A percentile compares a stretch with the other conserved stretches of the same genome.
phyloP scores from a whole-genome alignment of 2,329 filamentous ascomycete species.

The Ascochyta lentis region DNA sequence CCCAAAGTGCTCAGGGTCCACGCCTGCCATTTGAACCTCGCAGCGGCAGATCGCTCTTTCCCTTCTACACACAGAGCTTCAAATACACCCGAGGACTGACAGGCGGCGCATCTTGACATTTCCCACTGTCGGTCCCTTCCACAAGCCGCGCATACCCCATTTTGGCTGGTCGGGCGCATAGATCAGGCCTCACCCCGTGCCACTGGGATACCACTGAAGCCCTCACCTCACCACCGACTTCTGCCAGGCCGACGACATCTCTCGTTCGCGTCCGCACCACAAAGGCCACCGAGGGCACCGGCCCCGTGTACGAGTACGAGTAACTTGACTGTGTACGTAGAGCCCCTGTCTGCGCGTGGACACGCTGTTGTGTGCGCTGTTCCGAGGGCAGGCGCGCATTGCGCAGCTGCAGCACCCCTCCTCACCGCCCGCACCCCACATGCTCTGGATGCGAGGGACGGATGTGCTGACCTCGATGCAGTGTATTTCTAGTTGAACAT shows the following conservation, averaged over 20 bases:
- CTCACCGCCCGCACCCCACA: constrained; percentile 48
- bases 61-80: constrained; percentile 7
- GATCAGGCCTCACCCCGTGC: constrained; percentile 21
- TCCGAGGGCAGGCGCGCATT: constrained; percentile 16
- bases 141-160: constrained; percentile 11
- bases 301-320: constrained; percentile 36
- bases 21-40: constrained; percentile 16
- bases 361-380: constrained; percentile 12
- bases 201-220: constrained; percentile 13
- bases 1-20: constrained; percentile 20
- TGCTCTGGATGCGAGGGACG: constrained; percentile 24
- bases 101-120: constrained; percentile 11
- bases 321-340: constrained; percentile 23
- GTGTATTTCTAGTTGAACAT: constrained; percentile 57
- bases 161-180: constrained; percentile 18
- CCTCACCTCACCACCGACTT: constrained; percentile 20
- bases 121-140: constrained; percentile 17
- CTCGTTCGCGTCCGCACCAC: constrained; percentile 19
- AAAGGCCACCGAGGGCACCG: constrained; percentile 30
- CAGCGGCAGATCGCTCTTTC: constrained; percentile 11
- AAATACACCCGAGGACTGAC: constrained; percentile 13
- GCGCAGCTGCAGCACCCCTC: constrained; percentile 29
- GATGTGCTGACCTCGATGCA: constrained; percentile 40
- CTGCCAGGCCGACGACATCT: constrained; percentile 17
- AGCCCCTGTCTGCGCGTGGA: constrained; percentile 29